Evolutionary conservation across 1,284 basidiomycete species (phyloP).

Genomic region (Schizophyllum commune): DNA sequence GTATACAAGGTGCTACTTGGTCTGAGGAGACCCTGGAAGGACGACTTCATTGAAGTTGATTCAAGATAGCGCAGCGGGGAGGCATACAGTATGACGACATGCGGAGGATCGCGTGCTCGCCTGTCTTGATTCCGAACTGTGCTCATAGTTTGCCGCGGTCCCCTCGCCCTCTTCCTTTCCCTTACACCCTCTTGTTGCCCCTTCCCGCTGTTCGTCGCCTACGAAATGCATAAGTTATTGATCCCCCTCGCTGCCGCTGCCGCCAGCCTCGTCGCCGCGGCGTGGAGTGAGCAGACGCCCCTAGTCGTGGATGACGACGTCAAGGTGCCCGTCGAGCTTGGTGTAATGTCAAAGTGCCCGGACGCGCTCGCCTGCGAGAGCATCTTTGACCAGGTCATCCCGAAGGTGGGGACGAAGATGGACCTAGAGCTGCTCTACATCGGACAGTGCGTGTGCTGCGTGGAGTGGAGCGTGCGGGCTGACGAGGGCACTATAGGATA

Average conservation of each 20-base stretch:
- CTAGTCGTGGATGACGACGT: constrained; percentile 20
- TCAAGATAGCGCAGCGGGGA: not conserved
- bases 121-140: not conserved
- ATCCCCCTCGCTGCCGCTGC: not conserved
- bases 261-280: not conserved
- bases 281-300: not conserved
- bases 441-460: constrained; percentile 47
- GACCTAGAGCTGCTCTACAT: constrained; percentile 68
- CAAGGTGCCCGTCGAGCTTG: constrained; percentile 54
- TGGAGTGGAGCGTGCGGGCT: constrained; percentile 3
- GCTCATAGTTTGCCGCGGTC: not conserved
- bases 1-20: no score
- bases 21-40: no score
- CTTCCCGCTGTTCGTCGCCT: not conserved
- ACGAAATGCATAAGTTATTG: not conserved
- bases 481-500: constrained; percentile 33
- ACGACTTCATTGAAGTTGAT: no score
- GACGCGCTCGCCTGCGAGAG: constrained; percentile 74
- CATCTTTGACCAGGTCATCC: constrained; percentile 68
- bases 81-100: not conserved
- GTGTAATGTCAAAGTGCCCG: constrained; percentile 75
- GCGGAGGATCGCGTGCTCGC: no score
- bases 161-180: no score
- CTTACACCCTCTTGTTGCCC: not conserved
- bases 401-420: constrained; percentile 55